A percentile compares a stretch with the other conserved stretches of the same genome.
These are phyloP conservation scores for Blastomyces gilchristii DNA, from an alignment of 2,329 filamentous ascomycete species.

Conservation along the genomic window DNA sequence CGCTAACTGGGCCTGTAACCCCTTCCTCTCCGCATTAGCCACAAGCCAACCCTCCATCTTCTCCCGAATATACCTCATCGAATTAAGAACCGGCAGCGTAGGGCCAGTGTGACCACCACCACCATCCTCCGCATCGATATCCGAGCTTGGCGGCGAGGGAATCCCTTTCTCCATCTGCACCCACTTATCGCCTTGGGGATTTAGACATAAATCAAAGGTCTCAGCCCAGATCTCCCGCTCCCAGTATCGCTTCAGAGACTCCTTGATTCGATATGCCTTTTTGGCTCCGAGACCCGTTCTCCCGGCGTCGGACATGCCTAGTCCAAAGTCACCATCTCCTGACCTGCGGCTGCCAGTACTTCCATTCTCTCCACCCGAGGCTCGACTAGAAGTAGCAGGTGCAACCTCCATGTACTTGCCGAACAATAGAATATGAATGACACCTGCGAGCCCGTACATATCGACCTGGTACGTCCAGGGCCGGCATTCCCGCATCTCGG, in stretches of 20 bases:
- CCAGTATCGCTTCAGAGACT: constrained; percentile 90
- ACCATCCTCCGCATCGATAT: constrained; percentile 38
- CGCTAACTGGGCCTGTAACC: constrained; percentile 44
- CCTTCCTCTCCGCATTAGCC: constrained; percentile 71
- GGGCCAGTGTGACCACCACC: background rate
- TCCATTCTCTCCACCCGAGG: constrained; percentile 5
- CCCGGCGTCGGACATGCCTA: background rate
- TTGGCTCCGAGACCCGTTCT: constrained; percentile 20
- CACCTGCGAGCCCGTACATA: constrained; percentile 84
- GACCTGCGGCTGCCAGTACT: constrained; percentile 3
- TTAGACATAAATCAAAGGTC: constrained; percentile 75
- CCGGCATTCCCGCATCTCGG: constrained; percentile 85
- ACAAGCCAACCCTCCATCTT: constrained; percentile 78
- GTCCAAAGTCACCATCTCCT: background rate
- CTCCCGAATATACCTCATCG: constrained; percentile 59
- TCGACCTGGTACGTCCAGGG: constrained; percentile 98
- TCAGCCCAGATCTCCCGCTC: constrained; percentile 82
- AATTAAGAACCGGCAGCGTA: constrained; percentile 62
- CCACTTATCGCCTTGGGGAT: constrained; percentile 54
- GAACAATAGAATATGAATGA: constrained; percentile 80
- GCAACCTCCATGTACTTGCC: constrained; percentile 86
- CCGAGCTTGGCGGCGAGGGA: background rate
- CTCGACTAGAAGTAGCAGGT: constrained; percentile 26
- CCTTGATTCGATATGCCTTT: constrained; percentile 68
- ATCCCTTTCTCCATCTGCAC: constrained; percentile 47